Base-by-base conservation (phyloP, 2,329 filamentous ascomycete genomes). In the Calycina marina region DNA sequence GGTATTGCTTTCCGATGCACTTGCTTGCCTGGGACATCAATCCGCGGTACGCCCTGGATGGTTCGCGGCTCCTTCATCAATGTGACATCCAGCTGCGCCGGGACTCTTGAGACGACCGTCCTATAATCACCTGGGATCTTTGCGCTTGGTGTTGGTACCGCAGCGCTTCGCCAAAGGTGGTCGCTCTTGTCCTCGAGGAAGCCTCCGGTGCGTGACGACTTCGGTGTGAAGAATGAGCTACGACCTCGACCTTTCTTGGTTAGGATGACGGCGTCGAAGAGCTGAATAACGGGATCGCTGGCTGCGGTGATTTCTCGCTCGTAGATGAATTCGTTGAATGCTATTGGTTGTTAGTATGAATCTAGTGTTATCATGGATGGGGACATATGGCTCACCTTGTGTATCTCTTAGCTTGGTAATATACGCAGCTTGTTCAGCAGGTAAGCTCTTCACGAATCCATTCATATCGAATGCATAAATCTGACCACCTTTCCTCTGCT, bases 61-160 rank as follows among this genome's bases (percentile, higher is more conserved):
- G 82, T 75, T 36, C 86, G 71, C 17, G 86, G 86, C 56, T 94
- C 86, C 53, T 84, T 83, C 84, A 96, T 93, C 28, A 94, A 62
- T 10, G 74, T 70, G 4, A 77, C 69, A 48, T 98, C 90, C 6
- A 98, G 67, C 49, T 82, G 86, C 5, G 82, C 74, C 4, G 90
- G 90, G 22, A 82, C 74, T 43, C 73, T 60, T 9, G 72, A 72
- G 33, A 72, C 61, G 10, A 73, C 62, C 18, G 63, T 56, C 37
- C 66, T 63, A 55, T 78, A 78, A 43, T 76, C 69, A 36, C 70
- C 69, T 2, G 67, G 61, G 41, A 77, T 75, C 44, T 69, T 74
- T 32, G 68, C 64, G 42, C 62, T 68, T n/a, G 67, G 67, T 25
- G 69, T 59, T 5, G 72, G 65, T 25, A 74, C 67, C 9, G 69